phyloP scores from a whole-genome alignment of 495 filamentous ascomycete species.

The Tricharina praecox region DNA sequence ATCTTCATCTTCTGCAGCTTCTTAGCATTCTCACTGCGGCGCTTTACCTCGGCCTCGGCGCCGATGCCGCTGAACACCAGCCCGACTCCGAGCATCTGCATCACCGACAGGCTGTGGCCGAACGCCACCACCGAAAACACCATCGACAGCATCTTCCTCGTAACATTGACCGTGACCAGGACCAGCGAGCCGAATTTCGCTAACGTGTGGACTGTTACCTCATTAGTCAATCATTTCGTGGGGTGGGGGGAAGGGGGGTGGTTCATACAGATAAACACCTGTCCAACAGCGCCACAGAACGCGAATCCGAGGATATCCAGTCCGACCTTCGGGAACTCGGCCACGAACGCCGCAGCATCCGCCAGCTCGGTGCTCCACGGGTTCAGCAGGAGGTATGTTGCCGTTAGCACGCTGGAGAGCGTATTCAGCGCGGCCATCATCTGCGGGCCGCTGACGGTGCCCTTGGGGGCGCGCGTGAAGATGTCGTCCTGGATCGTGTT shows the following conservation, averaged over 20 bases:
- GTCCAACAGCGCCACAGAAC: conserved; percentile 80
- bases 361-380: conserved; percentile 69
- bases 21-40: conserved; percentile 71
- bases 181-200: conserved; percentile 78
- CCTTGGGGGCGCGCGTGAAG: conserved; percentile 35
- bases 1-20: conserved; percentile 46
- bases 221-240: conserved; percentile 10
- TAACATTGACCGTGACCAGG: conserved; percentile 91
- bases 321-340: conserved; percentile 56
- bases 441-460: conserved; percentile 54
- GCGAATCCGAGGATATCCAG: conserved; percentile 80
- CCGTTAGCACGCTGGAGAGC: conserved; percentile 57
- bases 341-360: conserved; percentile 65
- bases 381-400: conserved; percentile 53
- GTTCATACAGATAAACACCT: conserved; percentile 78
- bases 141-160: conserved; percentile 98
- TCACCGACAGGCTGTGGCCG: conserved; percentile 63
- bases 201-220: conserved; percentile 62
- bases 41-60: conserved; percentile 66
- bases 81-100: conserved; percentile 82
- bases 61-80: conserved; percentile 93
- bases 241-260: background rate
- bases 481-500: conserved; percentile 95
- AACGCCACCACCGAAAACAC: conserved; percentile 88
- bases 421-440: conserved; percentile 99